Conservation (phyloP, 2,329 filamentous ascomycete genomes). For the Neofusicoccum sp. region DNA sequence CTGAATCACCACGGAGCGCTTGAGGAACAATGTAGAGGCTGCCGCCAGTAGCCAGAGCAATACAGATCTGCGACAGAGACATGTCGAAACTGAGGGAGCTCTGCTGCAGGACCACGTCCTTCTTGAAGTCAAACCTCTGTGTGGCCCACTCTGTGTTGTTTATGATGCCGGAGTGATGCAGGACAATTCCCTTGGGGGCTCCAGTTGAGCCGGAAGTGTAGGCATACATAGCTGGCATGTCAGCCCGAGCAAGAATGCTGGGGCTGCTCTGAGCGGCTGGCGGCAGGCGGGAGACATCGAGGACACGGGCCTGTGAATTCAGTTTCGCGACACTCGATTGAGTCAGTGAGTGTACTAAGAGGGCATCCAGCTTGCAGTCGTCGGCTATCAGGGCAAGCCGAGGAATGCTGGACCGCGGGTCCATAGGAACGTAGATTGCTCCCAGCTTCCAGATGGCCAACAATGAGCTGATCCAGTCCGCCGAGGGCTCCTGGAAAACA, state of each 20-base stretch:
- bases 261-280: too few relatives aligned
- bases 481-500: constrained; percentile 41
- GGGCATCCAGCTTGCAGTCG: constrained; percentile 27
- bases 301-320: too few relatives aligned
- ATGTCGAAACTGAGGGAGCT: neutral
- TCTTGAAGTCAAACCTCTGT: neutral
- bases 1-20: neutral
- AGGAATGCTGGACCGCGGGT: constrained; percentile 30
- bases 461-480: constrained; percentile 39
- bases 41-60: neutral
- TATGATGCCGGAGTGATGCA: constrained; percentile 22
- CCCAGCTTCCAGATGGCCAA: constrained; percentile 44
- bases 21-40: neutral
- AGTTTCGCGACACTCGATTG: neutral
- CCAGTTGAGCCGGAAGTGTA: constrained; percentile 5
- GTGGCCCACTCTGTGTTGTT: constrained; percentile 25
- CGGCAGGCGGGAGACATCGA: too few relatives aligned
- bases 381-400: constrained; percentile 34
- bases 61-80: neutral
- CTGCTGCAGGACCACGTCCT: neutral
- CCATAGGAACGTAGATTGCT: constrained; percentile 39
- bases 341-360: constrained; percentile 29
- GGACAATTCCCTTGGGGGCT: neutral
- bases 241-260: constrained; percentile 20
- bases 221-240: neutral